Conservation (phyloP, 192 early-diverging fungal genomes). For the Entomortierella lignicola region DNA sequence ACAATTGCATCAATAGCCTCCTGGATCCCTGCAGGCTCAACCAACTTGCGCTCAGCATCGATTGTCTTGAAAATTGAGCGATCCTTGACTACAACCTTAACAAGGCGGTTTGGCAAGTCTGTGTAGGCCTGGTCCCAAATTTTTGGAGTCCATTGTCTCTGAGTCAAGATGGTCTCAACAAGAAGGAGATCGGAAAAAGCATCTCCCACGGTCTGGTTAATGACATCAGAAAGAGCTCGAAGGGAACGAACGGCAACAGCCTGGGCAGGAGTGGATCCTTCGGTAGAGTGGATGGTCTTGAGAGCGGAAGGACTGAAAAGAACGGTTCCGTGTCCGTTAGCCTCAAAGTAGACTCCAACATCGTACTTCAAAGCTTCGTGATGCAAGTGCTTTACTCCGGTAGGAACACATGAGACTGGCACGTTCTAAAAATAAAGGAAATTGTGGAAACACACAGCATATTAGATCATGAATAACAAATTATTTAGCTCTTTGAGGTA, state of each 20-base stretch:
- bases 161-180: slow-evolving; percentile 91
- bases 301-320: slow-evolving; percentile 88
- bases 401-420: slow-evolving; percentile 94
- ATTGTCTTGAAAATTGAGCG: slow-evolving; percentile 93
- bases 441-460: neutral
- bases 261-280: slow-evolving; percentile 80
- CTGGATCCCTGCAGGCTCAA: slow-evolving; percentile 90
- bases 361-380: slow-evolving; percentile 98
- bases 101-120: slow-evolving; percentile 93
- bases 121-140: slow-evolving; percentile 96
- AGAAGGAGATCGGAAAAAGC: slow-evolving; percentile 97
- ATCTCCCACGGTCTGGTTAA: slow-evolving; percentile 99
- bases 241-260: slow-evolving; percentile 83
- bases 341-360: slow-evolving; percentile 99
- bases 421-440: slow-evolving; percentile 71
- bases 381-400: slow-evolving; percentile 99
- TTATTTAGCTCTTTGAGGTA: neutral
- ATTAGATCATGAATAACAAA: neutral
- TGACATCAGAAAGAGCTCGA: slow-evolving; percentile 87
- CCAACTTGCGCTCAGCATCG: slow-evolving; percentile 94
- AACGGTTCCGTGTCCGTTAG: slow-evolving; percentile 99
- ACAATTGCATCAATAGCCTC: slow-evolving; percentile 85
- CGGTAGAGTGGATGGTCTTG: slow-evolving; percentile 76
- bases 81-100: slow-evolving; percentile 94
- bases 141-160: slow-evolving; percentile 81